phyloP scores from a whole-genome alignment of 2,329 filamentous ascomycete species.

The Pleurostoma richardsiae region DNA sequence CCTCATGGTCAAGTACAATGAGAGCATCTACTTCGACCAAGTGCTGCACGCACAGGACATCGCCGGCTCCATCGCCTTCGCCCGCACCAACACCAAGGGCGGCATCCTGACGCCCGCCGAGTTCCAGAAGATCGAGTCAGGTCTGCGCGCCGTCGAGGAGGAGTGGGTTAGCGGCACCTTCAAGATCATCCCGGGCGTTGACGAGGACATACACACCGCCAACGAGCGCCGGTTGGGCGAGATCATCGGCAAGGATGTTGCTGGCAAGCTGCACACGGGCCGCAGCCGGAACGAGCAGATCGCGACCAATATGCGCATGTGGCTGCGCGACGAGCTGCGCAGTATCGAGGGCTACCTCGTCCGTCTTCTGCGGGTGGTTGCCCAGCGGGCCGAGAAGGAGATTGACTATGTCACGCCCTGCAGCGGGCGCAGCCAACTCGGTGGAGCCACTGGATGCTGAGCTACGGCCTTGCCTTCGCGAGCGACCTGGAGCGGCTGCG shows the following conservation, averaged over 20 bases:
- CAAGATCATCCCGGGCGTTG: slow-evolving; percentile 43
- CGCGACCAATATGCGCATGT: slow-evolving; percentile 84
- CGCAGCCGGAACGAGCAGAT: slow-evolving; percentile 89
- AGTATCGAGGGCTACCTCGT: slow-evolving; percentile 65
- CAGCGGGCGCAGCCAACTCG: slow-evolving; percentile 77
- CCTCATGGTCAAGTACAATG: slow-evolving; percentile 82
- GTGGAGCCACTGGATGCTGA: slow-evolving; percentile 79
- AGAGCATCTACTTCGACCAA: slow-evolving; percentile 73
- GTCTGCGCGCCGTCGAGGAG: slow-evolving; percentile 52
- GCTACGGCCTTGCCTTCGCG: slow-evolving; percentile 66
- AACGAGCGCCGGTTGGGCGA: slow-evolving; percentile 73
- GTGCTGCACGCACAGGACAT: slow-evolving; percentile 78
- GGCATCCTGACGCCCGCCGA: slow-evolving; percentile 70
- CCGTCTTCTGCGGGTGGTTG: slow-evolving; percentile 64
- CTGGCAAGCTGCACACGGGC: slow-evolving; percentile 84
- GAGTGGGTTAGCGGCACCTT: slow-evolving; percentile 50
- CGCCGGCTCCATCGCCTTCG: slow-evolving; percentile 73
- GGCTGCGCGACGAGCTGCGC: slow-evolving; percentile 71
- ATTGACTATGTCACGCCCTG: slow-evolving; percentile 78
- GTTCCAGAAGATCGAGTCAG: slow-evolving; percentile 68
- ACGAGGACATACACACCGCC: slow-evolving; percentile 63
- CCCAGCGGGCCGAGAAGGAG: slow-evolving; percentile 65
- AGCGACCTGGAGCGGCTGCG: slow-evolving; percentile 73
- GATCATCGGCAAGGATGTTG: slow-evolving; percentile 79
- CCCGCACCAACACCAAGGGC: slow-evolving; percentile 69